Evolutionary conservation across 108 stramenopile species (phyloP).

Genomic region (Pseudonitzschia pungens): DNA sequence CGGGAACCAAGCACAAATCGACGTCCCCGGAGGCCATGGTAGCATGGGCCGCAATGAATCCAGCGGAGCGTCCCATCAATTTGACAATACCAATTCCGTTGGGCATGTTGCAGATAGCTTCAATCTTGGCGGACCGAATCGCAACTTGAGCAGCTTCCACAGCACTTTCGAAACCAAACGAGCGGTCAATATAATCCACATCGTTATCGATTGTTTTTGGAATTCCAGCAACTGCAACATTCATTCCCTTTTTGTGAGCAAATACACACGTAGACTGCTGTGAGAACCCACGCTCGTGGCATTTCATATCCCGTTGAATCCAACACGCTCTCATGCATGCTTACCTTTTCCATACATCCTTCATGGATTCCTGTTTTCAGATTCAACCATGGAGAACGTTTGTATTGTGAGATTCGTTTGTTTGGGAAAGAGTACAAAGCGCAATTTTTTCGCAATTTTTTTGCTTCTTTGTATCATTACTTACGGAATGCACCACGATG

Average conservation of each 20-base stretch:
- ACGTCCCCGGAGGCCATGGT: conserved; percentile 91
- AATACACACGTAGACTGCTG: no score
- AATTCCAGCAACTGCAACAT: conserved; percentile 94
- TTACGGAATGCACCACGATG: conserved; percentile 89
- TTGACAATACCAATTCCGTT: conserved; percentile 97
- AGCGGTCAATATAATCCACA: conserved; percentile 94
- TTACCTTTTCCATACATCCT: conserved; percentile 81
- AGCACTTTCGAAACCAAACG: conserved; percentile 91
- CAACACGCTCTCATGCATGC: no score
- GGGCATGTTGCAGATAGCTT: conserved; percentile 95
- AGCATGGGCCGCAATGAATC: conserved; percentile 93
- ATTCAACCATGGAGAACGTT: no score
- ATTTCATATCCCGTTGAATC: no score
- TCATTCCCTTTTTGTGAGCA: conserved; percentile 67
- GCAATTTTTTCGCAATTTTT: no score
- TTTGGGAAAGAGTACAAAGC: no score
- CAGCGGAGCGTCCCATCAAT: conserved; percentile 94
- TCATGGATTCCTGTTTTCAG: conserved; percentile 61
- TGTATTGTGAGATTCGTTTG: background rate
- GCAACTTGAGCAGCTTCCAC: conserved; percentile 92
- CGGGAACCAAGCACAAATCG: conserved; percentile 94
- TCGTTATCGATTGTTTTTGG: conserved; percentile 94
- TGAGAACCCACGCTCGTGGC: no score
- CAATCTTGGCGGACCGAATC: conserved; percentile 89
- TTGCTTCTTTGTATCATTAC: no score